Evolutionary conservation across 495 filamentous ascomycete genomes (phyloP), one percentile per base, ranked within the genome.

Genomic region (Aspergillus kassunensis): DNA sequence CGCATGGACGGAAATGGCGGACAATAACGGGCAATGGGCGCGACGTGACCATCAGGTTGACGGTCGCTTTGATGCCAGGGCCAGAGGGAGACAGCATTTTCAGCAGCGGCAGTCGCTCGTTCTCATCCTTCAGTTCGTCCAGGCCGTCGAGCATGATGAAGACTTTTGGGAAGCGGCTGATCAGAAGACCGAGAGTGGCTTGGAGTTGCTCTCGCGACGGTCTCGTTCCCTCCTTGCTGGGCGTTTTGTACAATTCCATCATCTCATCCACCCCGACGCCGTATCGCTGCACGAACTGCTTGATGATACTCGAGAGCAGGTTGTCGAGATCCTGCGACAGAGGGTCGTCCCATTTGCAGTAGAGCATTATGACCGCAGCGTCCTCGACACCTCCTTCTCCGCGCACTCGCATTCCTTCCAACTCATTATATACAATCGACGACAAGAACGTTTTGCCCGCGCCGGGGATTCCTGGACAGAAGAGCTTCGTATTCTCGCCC

Each of bases 311-410:
- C 8, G 49, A 13, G 2, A 52, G 20, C 15, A 52, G 23, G 4
- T 37, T 12, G 30, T 44, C 40, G 3, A 52, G 5, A 8, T 15
- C 20, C 49, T 52, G 49, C 13, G 49, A 45, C 15, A 34, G 16
- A 1, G 40, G 25, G 18, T 45, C 41, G 23, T 52, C 49, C 49
- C 49, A 52, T 39, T 52, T 52, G 41, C 49, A 52, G 29, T 52
- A 52, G 0, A 52, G 30, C 29, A 44, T 37, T 0, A 39, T 16
- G 9, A 52, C 16, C 0, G 40, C 49, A 4, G 49, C 49, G 41
- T 24, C 49, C 9, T 52, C n/a, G 27, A 52, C 30, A 1, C 49
- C 49, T 4, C 40, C 49, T 20, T 44, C 41, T 5, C 35, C 31
- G n/a, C 13, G 11, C 21, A 29, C 4, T 10, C 30, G 19, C n/a